Percentiles rank a stretch among this genome's conserved stretches.
These are phyloP conservation scores for Dicorynia guianensis DNA, from an alignment of 306 rosid genomes.

Conservation along the genomic window DNA sequence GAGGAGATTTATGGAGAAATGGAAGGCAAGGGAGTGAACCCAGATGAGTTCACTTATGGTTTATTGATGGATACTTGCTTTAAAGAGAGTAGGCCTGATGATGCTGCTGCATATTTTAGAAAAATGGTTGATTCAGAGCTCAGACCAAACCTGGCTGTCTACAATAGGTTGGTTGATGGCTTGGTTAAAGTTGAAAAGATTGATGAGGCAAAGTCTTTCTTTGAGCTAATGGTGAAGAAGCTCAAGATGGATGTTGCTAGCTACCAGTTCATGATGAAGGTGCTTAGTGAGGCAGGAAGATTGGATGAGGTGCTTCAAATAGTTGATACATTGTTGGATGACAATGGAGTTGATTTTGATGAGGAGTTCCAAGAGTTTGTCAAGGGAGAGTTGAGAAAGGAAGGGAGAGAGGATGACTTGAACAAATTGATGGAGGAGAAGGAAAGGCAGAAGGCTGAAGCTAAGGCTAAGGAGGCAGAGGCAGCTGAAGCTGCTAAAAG, in stretches of 20 bases:
- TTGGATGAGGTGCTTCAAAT: slow-evolving; percentile 80
- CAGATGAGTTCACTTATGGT: slow-evolving; percentile 84
- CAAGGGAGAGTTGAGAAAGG: slow-evolving; percentile 81
- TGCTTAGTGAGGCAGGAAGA: slow-evolving; percentile 69
- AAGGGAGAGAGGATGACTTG: slow-evolving; percentile 85
- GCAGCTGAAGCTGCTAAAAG: slow-evolving; percentile 94
- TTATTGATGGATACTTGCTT: slow-evolving; percentile 94
- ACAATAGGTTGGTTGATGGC: slow-evolving; percentile 80
- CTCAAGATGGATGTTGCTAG: slow-evolving; percentile 89
- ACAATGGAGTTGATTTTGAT: slow-evolving; percentile 68
- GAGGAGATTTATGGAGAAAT: slow-evolving; percentile 84
- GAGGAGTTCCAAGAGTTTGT: slow-evolving; percentile 88
- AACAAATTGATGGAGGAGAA: slow-evolving; percentile 88
- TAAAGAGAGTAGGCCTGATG: slow-evolving; percentile 76
- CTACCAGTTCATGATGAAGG: slow-evolving; percentile 89
- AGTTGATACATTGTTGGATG: slow-evolving; percentile 82
- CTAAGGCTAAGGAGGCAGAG: slow-evolving; percentile 91
- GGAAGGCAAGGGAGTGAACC: slow-evolving; percentile 77
- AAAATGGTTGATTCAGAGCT: slow-evolving; percentile 82
- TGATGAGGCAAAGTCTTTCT: slow-evolving; percentile 79
- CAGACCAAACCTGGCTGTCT: slow-evolving; percentile 89
- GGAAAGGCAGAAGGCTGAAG: slow-evolving; percentile 91
- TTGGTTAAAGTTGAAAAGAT: slow-evolving; percentile 80
- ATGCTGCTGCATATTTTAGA: slow-evolving; percentile 82
- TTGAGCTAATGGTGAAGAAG: slow-evolving; percentile 88